Evolutionary conservation across 2,329 filamentous ascomycete species (phyloP).

Genomic region (Cladosporium sp.): DNA sequence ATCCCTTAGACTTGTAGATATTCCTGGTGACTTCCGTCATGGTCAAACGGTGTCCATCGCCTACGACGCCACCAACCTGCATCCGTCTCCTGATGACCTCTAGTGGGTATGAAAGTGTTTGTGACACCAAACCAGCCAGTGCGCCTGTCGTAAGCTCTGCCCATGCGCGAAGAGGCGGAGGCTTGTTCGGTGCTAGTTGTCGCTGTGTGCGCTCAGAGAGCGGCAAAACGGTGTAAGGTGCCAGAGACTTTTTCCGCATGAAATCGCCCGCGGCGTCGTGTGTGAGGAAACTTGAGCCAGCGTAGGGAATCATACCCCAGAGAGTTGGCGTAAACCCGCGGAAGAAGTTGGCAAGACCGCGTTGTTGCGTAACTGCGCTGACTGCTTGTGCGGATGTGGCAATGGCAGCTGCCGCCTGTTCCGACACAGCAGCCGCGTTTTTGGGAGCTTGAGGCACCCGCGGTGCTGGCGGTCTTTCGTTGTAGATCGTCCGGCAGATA

Average conservation of each 20-base stretch:
- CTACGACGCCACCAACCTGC: slow-evolving; percentile 93
- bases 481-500: slow-evolving; percentile 83
- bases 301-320: slow-evolving; percentile 93
- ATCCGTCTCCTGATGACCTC: slow-evolving; percentile 89
- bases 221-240: slow-evolving; percentile 70
- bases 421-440: slow-evolving; percentile 15
- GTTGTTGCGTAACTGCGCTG: slow-evolving; percentile 53
- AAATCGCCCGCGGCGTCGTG: slow-evolving; percentile 87
- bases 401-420: slow-evolving; percentile 35
- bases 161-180: slow-evolving; percentile 72
- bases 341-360: slow-evolving; percentile 85
- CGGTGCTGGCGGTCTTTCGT: slow-evolving; percentile 54
- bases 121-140: slow-evolving; percentile 79
- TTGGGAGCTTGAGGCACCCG: neutral
- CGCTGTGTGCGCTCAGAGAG: slow-evolving; percentile 41
- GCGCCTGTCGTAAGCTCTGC: slow-evolving; percentile 83
- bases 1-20: slow-evolving; percentile 71
- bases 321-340: slow-evolving; percentile 87
- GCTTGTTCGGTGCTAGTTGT: slow-evolving; percentile 46
- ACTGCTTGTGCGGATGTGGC: slow-evolving; percentile 42
- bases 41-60: slow-evolving; percentile 73
- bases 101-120: slow-evolving; percentile 88
- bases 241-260: slow-evolving; percentile 64
- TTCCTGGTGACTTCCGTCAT: slow-evolving; percentile 72
- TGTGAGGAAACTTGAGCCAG: slow-evolving; percentile 89